Percentiles rank a stretch among this genome's conserved stretches.
phyloP scores from a whole-genome alignment of 768 basidiomycete genomes.

The Lactarius akahatsu region DNA sequence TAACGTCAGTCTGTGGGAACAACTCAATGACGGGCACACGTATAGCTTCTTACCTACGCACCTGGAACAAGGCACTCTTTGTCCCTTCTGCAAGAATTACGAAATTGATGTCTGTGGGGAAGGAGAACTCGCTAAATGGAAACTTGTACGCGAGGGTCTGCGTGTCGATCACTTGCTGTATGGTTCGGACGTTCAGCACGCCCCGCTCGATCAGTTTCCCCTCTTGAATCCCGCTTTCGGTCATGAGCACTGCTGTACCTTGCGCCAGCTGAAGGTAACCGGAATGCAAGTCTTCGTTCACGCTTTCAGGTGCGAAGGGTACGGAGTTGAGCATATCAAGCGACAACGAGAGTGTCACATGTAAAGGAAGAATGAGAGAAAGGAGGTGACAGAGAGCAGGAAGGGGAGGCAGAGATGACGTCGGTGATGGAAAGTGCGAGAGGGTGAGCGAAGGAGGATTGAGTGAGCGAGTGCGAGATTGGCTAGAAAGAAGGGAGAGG shows the following conservation, averaged over 20 bases:
- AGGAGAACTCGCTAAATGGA: conserved; percentile 70
- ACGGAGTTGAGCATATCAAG: conserved; percentile 58
- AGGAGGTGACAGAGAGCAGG: conserved; percentile 59
- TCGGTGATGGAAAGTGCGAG: conserved; percentile 56
- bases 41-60: conserved; percentile 31
- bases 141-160: conserved; percentile 75
- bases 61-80: conserved; percentile 74
- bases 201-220: conserved; percentile 65
- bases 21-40: conserved; percentile 5
- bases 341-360: conserved; percentile 57
- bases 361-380: conserved; percentile 56
- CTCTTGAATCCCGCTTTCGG: conserved; percentile 66
- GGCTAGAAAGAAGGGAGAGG: conserved; percentile 41
- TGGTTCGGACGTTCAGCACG: conserved; percentile 56
- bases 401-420: neutral
- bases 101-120: conserved; percentile 71
- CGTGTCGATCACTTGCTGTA: conserved; percentile 60
- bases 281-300: conserved; percentile 69
- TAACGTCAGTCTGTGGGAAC: conserved; percentile 54
- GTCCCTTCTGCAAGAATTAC: conserved; percentile 61
- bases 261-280: conserved; percentile 72
- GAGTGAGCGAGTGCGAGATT: conserved; percentile 64
- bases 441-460: conserved; percentile 66
- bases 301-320: conserved; percentile 61
- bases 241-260: conserved; percentile 58